Percentiles rank a stretch among this genome's conserved stretches.
Conservation (phyloP, 2,329 filamentous ascomycete species). For the Ophiocordyceps sinensis region DNA sequence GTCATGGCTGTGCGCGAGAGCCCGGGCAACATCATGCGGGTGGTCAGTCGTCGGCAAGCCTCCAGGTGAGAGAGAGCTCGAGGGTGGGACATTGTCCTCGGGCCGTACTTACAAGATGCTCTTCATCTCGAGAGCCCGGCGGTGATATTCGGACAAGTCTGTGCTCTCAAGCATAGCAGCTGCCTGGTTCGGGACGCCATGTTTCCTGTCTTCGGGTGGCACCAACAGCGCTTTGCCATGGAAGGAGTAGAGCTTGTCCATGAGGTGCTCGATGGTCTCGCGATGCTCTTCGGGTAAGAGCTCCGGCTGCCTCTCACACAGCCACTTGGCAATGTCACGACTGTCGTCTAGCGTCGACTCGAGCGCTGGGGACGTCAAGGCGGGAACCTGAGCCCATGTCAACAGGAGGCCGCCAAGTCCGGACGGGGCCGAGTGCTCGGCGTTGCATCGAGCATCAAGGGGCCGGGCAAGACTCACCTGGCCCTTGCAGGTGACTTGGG, state of each 20-base stretch:
- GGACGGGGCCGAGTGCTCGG: too few species aligned
- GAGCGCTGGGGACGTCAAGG: slow-evolving; percentile 12
- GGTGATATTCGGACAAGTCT: slow-evolving; percentile 11
- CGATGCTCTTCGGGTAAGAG: slow-evolving; percentile 11
- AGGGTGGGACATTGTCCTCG: background rate
- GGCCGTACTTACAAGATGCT: slow-evolving; percentile 13
- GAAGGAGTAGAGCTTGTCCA: slow-evolving; percentile 12
- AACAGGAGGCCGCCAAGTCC: background rate
- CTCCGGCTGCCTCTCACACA: slow-evolving; percentile 13
- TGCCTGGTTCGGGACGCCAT: slow-evolving; percentile 14
- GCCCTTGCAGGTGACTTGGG: slow-evolving; percentile 12
- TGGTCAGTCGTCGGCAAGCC: background rate
- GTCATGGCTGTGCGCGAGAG: slow-evolving; percentile 10
- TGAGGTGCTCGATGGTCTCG: slow-evolving; percentile 8
- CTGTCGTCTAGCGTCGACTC: slow-evolving; percentile 11
- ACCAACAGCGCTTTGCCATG: slow-evolving; percentile 12
- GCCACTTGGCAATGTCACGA: slow-evolving; percentile 13
- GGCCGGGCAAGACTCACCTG: slow-evolving; percentile 9
- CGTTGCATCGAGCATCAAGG: too few species aligned
- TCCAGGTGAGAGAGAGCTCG: background rate
- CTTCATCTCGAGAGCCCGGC: slow-evolving; percentile 15
- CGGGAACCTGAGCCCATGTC: slow-evolving; percentile 10
- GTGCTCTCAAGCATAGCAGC: slow-evolving; percentile 14
- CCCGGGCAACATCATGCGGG: background rate
- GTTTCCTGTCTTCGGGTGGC: slow-evolving; percentile 8